These are phyloP conservation scores for Toxicodendron radicans DNA, from an alignment of 345 rosid species.

Conservation along the genomic window DNA sequence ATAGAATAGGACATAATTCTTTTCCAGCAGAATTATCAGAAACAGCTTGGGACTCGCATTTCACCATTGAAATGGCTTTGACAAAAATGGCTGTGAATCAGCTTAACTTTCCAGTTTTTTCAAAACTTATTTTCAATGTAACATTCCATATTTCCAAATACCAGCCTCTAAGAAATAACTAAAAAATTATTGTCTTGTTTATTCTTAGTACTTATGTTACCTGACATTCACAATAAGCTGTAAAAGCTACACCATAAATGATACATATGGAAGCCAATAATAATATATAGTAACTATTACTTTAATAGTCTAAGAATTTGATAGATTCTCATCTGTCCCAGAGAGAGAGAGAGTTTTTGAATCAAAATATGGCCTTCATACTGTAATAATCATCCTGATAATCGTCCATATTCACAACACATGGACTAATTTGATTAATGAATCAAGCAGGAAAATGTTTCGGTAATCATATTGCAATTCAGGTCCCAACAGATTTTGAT, in stretches of 20 bases:
- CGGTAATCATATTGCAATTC: neutral
- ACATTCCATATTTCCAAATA: neutral
- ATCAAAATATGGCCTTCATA: neutral
- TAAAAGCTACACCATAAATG: neutral
- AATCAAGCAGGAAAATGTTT: neutral
- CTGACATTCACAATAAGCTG: neutral
- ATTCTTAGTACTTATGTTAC: neutral
- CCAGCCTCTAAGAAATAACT: neutral
- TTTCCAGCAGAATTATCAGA: neutral
- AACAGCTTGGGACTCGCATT: neutral
- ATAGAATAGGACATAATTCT: neutral
- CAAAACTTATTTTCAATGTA: neutral
- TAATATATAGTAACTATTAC: neutral
- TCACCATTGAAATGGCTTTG: neutral
- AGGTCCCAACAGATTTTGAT: neutral
- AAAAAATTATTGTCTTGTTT: neutral
- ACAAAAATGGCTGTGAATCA: neutral
- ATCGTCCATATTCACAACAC: neutral
- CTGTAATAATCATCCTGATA: neutral
- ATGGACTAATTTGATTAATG: neutral
- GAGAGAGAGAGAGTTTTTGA: neutral
- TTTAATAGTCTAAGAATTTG: neutral
- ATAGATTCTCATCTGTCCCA: neutral
- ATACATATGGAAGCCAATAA: neutral
- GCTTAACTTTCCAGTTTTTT: neutral